Base-by-base conservation (phyloP, 2,329 filamentous ascomycete species). In the Colletotrichum filicis region DNA sequence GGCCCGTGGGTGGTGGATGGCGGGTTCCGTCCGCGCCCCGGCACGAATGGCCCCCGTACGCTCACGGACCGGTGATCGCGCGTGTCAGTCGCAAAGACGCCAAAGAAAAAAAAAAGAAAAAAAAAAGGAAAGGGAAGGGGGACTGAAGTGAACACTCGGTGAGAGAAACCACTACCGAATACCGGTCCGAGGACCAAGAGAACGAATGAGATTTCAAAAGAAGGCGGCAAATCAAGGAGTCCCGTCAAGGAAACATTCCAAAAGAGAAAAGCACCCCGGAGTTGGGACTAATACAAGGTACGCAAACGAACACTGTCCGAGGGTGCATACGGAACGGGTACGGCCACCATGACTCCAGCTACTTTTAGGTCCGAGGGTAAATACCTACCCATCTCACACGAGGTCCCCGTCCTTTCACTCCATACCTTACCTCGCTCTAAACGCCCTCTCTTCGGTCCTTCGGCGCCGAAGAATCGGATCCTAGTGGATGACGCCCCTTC, bases 61-160 rank as follows among this genome's bases (percentile, higher is more conserved):
- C 61, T 28, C 68, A 71, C 64, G 64, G 68, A 57, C 67, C 64
- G 67, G 61, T 61, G 68, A 68, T 71, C 61, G 68, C 68, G 28
- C 28, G 53, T 46, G 52, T 64, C n/a, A 53, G 62, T 56, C 37
- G 24, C 53, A 19, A 56, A 28, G 12, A 14, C 22, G 12, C 9
- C 24, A 14, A 19, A 19, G 30, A n/a, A 30, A 46, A 30, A 42
- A 4, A 56, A n/a, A 30, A 30, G 22, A 19, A 4, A 42, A 42
- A 19, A 42, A 14, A 42, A 42, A 6, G 1, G 37, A 7, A 42
- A 12, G 16, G 37, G 37, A 35, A 12, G 24, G 42, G 55, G 28
- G 46, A 8, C 37, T 46, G 12, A 14, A 37, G n/a, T 53, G 28
- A 24, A 30, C 26, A 16, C 7, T 30, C 37, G 11, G n/a, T 4